These are phyloP conservation scores for Arachis hypogaea DNA, from an alignment of 306 rosid genomes.

Conservation along the genomic window DNA sequence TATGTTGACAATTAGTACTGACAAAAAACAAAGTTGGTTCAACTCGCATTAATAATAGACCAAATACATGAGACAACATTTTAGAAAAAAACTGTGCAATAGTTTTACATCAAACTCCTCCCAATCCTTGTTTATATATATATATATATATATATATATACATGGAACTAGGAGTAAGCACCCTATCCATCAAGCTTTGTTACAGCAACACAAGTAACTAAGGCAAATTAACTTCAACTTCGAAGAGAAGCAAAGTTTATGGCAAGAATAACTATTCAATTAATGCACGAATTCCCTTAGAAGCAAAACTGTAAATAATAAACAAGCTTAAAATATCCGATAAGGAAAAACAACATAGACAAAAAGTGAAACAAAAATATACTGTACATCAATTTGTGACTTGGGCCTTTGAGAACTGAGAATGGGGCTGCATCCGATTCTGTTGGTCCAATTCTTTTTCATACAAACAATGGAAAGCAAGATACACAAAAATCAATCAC, in stretches of 20 bases:
- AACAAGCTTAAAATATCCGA: conserved; percentile 57
- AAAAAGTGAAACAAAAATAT: conserved; percentile 65
- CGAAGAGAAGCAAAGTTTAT: neutral
- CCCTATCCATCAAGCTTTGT: neutral
- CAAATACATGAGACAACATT: too few species aligned
- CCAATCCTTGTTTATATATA: too few species aligned
- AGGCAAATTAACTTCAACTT: neutral
- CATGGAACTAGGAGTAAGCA: neutral
- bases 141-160: neutral
- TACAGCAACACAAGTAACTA: neutral
- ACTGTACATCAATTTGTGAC: conserved; percentile 75
- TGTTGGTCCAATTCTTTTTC: conserved; percentile 44
- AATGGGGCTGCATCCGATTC: conserved; percentile 29
- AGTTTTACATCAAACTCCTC: too few species aligned
- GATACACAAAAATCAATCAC: conserved; percentile 7
- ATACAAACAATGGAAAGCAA: conserved; percentile 37
- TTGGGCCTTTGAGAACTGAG: conserved; percentile 43
- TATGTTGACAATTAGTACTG: neutral
- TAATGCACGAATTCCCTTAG: conserved; percentile 50
- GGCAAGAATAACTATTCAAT: conserved; percentile 37
- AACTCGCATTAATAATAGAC: too few species aligned
- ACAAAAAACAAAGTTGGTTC: too few species aligned
- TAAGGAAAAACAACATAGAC: conserved; percentile 56
- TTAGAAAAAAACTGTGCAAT: too few species aligned
- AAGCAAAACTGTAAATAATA: conserved; percentile 61